These are phyloP conservation scores for Suillus weaverae DNA, from an alignment of 768 basidiomycete genomes.

Conservation along the genomic window DNA sequence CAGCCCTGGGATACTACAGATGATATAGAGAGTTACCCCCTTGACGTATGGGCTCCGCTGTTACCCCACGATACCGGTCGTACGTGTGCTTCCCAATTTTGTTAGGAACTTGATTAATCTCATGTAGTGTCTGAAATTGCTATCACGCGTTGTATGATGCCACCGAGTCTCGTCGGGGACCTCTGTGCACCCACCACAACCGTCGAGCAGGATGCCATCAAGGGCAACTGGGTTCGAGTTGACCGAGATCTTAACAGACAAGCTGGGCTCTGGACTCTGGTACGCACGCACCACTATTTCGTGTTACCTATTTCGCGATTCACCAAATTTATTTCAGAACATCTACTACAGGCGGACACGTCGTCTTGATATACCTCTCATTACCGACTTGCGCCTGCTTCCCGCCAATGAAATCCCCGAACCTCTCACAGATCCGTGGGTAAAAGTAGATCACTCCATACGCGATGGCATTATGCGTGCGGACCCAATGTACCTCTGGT, in stretches of 20 bases:
- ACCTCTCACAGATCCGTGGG: slow-evolving; percentile 55
- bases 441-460: slow-evolving; percentile 59
- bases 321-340: slow-evolving; percentile 37
- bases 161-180: slow-evolving; percentile 54
- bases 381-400: slow-evolving; percentile 71
- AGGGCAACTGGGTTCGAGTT: slow-evolving; percentile 89
- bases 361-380: slow-evolving; percentile 75
- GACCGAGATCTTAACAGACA: slow-evolving; percentile 75
- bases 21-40: slow-evolving; percentile 69
- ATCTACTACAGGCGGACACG: slow-evolving; percentile 87
- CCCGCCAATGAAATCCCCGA: slow-evolving; percentile 53
- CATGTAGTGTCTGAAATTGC: slow-evolving; percentile 73
- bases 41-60: slow-evolving; percentile 79
- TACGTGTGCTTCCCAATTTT: slow-evolving; percentile 36
- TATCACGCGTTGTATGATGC: slow-evolving; percentile 63
- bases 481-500: slow-evolving; percentile 75
- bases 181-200: slow-evolving; percentile 72
- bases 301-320: slow-evolving; percentile 6
- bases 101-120: not conserved
- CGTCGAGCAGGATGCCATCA: slow-evolving; percentile 69
- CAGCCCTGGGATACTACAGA: slow-evolving; percentile 34
- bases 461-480: slow-evolving; percentile 60
- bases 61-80: slow-evolving; percentile 74
- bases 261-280: slow-evolving; percentile 59
- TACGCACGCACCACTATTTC: slow-evolving; percentile 37